phyloP scores from a whole-genome alignment of 192 early-diverging fungal genomes.

The Coemansia sp. region DNA sequence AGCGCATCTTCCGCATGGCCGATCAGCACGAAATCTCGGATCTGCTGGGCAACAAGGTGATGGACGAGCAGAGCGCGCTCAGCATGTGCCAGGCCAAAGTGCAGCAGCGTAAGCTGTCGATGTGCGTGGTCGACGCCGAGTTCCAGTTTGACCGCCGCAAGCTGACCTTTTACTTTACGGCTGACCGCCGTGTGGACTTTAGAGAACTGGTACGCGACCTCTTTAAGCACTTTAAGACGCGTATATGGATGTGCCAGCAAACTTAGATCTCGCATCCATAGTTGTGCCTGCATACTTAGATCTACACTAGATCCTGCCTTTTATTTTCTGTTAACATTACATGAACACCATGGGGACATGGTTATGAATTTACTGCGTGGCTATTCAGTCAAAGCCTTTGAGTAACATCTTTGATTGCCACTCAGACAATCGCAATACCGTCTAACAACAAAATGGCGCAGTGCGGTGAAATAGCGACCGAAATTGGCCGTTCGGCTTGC shows the following conservation, averaged over 20 bases:
- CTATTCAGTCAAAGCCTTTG: too few relatives aligned
- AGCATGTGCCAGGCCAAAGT: conserved; percentile 87
- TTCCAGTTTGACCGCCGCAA: conserved; percentile 98
- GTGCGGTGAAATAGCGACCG: background rate
- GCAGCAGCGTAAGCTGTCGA: conserved; percentile 84
- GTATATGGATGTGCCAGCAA: conserved; percentile 88
- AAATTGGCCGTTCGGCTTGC: conserved; percentile 8
- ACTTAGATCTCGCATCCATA: background rate
- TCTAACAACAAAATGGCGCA: background rate
- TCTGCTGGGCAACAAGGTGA: conserved; percentile 71
- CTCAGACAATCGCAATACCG: too few relatives aligned
- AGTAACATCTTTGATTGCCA: too few relatives aligned
- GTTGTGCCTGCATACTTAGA: background rate
- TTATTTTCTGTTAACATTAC: too few relatives aligned
- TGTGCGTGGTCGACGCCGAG: conserved; percentile 96
- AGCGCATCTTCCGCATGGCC: conserved; percentile 86
- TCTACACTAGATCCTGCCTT: conserved; percentile 2
- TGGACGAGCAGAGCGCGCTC: conserved; percentile 90
- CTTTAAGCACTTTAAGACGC: conserved; percentile 97
- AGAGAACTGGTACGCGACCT: conserved; percentile 92
- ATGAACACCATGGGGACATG: too few relatives aligned
- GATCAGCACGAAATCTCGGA: conserved; percentile 76
- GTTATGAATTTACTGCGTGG: too few relatives aligned
- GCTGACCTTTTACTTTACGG: conserved; percentile 94
- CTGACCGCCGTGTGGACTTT: conserved; percentile 93